Evolutionary conservation across 2,329 filamentous ascomycete species (phyloP), one percentile per base, ranked within the genome.

Genomic region (Trichoderma harzianum): DNA sequence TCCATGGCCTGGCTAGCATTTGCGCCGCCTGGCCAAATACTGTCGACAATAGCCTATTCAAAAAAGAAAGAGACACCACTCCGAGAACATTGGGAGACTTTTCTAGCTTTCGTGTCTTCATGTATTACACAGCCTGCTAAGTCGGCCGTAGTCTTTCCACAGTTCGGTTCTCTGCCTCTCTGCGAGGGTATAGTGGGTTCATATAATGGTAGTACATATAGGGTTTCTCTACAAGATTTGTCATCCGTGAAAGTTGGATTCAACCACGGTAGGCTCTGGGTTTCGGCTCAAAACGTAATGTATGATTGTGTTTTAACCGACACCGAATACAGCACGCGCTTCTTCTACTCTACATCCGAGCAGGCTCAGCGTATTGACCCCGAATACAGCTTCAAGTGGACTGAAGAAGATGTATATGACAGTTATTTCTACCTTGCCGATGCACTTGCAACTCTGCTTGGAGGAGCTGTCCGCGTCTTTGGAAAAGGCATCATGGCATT

Each of bases 251-350:
- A n/a, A n/a, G n/a, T n/a, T n/a, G 18, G n/a, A 21, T 47, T 21
- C 10, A 21, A 51, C n/a, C 43, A 21, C 21, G 43, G 43, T 10
- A 51, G 43, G 43, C 43, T 51, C n/a, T 51, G 43, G 43, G 2
- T 21, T 21, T 51, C 6, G 43, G 43, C 43, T 51, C 43, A 21
- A 51, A 21, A 51, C 7, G 12, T 51, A 21, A 51, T n/a, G 43
- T 51, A 51, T 21, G 43, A 51, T 51, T 51, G 43, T 21, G 43
- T 51, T 51, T 51, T 51, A 51, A 51, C 43, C 43, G 43, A 51
- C 43, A 51, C n/a, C 43, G n/a, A 51, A 51, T 51, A 51, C n/a
- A 51, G 10, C 43, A 51, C 43, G 43, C 43, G 43, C 43, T 51
- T 51, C 43, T 51, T 51, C 43, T 51, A 51, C 10, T 51, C 43